A percentile compares a stretch with the other conserved stretches of the same genome.
Conservation (phyloP, 805 yeast species). For the Ogataea corticis region DNA sequence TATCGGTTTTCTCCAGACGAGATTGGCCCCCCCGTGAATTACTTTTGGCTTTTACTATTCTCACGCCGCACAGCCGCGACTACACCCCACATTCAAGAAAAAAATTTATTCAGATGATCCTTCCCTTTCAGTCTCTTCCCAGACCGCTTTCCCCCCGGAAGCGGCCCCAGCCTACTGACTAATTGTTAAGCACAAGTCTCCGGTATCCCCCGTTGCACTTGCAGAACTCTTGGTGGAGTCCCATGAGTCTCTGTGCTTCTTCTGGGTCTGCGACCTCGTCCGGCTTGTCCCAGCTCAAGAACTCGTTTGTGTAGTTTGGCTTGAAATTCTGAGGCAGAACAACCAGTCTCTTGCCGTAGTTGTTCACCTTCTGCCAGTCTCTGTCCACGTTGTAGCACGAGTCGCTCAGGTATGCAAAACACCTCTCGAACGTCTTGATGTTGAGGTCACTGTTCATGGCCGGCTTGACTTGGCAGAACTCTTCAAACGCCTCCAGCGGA, state of each 20-base stretch:
- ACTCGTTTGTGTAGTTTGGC: conserved; percentile 53
- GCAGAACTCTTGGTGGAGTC: conserved; percentile 46
- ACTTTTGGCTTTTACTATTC: too few relatives aligned
- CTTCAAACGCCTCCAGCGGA: conserved; percentile 49
- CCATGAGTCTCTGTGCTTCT: conserved; percentile 49
- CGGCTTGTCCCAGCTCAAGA: conserved; percentile 51
- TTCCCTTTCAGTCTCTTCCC: conserved; percentile 1
- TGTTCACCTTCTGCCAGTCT: conserved; percentile 58
- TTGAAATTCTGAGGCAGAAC: conserved; percentile 50
- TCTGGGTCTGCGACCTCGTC: conserved; percentile 46
- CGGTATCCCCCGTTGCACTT: conserved; percentile 50
- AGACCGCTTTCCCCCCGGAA: conserved; percentile 3
- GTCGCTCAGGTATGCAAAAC: conserved; percentile 55
- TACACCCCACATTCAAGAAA: too few relatives aligned
- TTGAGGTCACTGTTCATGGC: conserved; percentile 42
- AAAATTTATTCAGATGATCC: too few relatives aligned
- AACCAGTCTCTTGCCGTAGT: conserved; percentile 54
- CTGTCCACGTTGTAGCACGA: conserved; percentile 54
- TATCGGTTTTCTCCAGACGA: too few relatives aligned
- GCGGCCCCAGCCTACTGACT: conserved; percentile 3
- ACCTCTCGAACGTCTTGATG: conserved; percentile 50
- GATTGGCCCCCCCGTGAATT: too few relatives aligned
- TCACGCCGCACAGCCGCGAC: not conserved
- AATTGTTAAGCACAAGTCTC: conserved; percentile 37
- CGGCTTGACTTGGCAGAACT: conserved; percentile 49